These are phyloP conservation scores for Pleurotus cornucopiae DNA, from an alignment of 768 basidiomycete species.

Conservation along the genomic window DNA sequence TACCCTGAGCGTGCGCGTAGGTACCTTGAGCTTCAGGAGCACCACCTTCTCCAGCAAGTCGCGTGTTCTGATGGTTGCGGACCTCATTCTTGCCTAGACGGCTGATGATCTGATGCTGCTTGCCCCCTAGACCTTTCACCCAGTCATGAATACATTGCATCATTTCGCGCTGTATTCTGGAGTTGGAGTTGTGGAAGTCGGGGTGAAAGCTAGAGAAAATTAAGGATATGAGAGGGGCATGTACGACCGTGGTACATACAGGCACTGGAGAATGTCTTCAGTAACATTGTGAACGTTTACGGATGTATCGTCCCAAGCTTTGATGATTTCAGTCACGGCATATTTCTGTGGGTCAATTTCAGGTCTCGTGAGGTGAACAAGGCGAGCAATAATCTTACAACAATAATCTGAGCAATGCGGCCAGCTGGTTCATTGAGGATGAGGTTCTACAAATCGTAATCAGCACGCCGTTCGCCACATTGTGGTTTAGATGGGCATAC, in stretches of 20 bases:
- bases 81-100: conserved; percentile 66
- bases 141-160: conserved; percentile 61
- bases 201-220: conserved; percentile 66
- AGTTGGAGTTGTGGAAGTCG: conserved; percentile 64
- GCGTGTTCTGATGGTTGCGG: conserved; percentile 68
- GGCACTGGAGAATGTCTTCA: conserved; percentile 62
- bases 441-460: conserved; percentile 44
- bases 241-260: conserved; percentile 37
- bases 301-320: conserved; percentile 77
- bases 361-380: not conserved
- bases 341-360: conserved; percentile 38
- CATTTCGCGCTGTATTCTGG: conserved; percentile 75
- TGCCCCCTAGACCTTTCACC: conserved; percentile 47
- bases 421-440: conserved; percentile 85
- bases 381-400: conserved; percentile 36
- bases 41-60: conserved; percentile 51
- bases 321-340: conserved; percentile 63
- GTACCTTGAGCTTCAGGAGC: conserved; percentile 40
- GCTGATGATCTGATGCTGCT: conserved; percentile 43
- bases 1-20: conserved; percentile 36
- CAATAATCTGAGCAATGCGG: conserved; percentile 61
- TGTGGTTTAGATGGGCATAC: conserved; percentile 36
- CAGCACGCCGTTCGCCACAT: no score
- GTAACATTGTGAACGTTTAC: conserved; percentile 51
- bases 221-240: not conserved